These are phyloP conservation scores for Ambrosia artemisiifolia DNA, from an alignment of 129 eudicot species.

Conservation along the genomic window DNA sequence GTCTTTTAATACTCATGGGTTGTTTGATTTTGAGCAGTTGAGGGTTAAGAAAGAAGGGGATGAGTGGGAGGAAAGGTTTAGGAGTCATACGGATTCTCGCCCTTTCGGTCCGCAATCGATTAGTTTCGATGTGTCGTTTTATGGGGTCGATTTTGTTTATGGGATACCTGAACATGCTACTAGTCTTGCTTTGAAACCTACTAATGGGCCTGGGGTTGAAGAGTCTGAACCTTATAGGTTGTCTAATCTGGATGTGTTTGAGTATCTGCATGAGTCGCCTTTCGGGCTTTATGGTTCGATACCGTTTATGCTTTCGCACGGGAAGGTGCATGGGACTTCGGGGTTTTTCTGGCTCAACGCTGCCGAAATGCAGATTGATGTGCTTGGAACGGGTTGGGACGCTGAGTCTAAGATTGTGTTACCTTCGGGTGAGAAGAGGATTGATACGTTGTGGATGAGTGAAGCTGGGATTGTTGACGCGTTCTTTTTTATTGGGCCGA, in stretches of 20 bases:
- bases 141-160: slow-evolving; percentile 84
- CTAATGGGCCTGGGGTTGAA: slow-evolving; percentile 85
- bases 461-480: slow-evolving; percentile 93
- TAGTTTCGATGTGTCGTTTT: slow-evolving; percentile 86
- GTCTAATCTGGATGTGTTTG: slow-evolving; percentile 91
- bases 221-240: slow-evolving; percentile 86
- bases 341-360: slow-evolving; percentile 99
- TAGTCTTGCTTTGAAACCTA: slow-evolving; percentile 78
- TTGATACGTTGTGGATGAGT: slow-evolving; percentile 95
- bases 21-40: slow-evolving; percentile 92
- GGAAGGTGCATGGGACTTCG: slow-evolving; percentile 56
- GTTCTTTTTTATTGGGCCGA: slow-evolving; percentile 88
- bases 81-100: slow-evolving; percentile 70
- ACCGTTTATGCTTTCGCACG: slow-evolving; percentile 92
- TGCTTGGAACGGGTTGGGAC: slow-evolving; percentile 79
- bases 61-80: slow-evolving; percentile 84
- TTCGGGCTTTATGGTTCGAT: slow-evolving; percentile 90
- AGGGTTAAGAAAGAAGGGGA: slow-evolving; percentile 71
- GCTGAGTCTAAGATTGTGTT: slow-evolving; percentile 42
- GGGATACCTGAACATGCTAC: slow-evolving; percentile 98
- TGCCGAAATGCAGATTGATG: slow-evolving; percentile 99
- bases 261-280: slow-evolving; percentile 80
- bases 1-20: slow-evolving; percentile 76
- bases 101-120: slow-evolving; percentile 89
- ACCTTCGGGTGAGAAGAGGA: slow-evolving; percentile 64